Evolutionary conservation across 1,284 basidiomycete species (phyloP), one percentile per base, ranked within the genome.

Genomic region (Pisolithus thermaeus): DNA sequence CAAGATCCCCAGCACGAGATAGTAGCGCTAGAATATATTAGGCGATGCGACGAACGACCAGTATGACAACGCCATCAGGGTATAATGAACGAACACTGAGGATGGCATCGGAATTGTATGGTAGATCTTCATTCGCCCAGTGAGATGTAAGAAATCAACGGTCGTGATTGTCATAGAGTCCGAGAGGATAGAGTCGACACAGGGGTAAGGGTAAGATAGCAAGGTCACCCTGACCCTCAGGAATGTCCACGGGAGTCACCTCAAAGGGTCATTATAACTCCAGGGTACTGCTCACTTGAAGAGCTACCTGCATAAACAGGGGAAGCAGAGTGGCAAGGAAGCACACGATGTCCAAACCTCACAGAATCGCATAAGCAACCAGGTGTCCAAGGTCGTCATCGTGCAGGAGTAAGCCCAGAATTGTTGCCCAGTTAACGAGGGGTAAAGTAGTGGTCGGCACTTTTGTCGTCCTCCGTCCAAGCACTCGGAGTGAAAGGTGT

Each of bases 351-450:
- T 42, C 57, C 62, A 50, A 54, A 80, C 81, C 74, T 93, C 93
- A 62, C 32, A 81, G 84, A 7, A 81, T 81, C 71, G 94, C 78
- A 7, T 78, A 78, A 4, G 83, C 77, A 1, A 90, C 82, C 45
- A 94, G 87, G 16, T 80, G 76, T 56, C 84, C 81, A 67, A 88
- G 89, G 61, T 92, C 81, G 55, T 83, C 73, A 14, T 73, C 71
- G 14, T 92, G 73, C 50, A 87, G 64, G 65, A 93, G 89, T 30
- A 75, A 61, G 41, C 66, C 82, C 84, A 53, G 49, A 51, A 49
- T 53, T 57, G n/a, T n/a, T n/a, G 70, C 64, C 66, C 58, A 51
- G 47, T 48, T 54, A 46, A 51, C 35, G 46, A 61, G 44, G 51
- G 52, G 49, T 51, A 52, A 43, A 54, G 51, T 44, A 40, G 58